Evolutionary conservation across 2,329 filamentous ascomycete species (phyloP).

Genomic region (Exserohilum turcica): DNA sequence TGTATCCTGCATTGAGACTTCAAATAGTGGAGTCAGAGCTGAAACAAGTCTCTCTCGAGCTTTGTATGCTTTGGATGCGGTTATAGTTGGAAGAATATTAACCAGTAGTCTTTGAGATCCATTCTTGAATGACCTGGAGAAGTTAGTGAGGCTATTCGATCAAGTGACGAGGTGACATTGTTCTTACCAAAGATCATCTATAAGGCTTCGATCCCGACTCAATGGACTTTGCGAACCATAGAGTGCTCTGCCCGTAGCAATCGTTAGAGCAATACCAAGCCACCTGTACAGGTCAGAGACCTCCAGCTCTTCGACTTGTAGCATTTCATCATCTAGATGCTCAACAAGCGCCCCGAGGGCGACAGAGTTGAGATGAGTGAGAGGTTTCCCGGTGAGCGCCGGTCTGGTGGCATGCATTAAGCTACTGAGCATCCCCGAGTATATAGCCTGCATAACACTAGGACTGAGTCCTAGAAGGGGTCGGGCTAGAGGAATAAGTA

Average conservation of each 20-base stretch:
- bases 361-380: background rate
- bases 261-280: background rate
- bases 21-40: background rate
- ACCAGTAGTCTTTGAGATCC: background rate
- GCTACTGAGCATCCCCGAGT: background rate
- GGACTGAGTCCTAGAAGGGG: background rate
- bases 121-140: background rate
- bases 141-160: background rate
- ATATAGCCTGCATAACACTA: background rate
- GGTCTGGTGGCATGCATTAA: background rate
- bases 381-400: background rate
- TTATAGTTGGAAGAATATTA: background rate
- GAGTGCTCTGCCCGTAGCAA: background rate
- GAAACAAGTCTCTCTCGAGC: background rate
- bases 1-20: background rate
- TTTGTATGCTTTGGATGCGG: background rate
- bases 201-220: background rate
- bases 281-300: background rate
- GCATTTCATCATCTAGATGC: background rate
- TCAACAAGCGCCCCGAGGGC: background rate
- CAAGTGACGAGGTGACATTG: background rate
- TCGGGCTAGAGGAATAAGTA: background rate
- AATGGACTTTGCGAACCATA: background rate
- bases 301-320: background rate
- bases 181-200: background rate